Evolutionary conservation across 495 filamentous ascomycete species (phyloP).

Genomic region (Penicillium mononematosum): DNA sequence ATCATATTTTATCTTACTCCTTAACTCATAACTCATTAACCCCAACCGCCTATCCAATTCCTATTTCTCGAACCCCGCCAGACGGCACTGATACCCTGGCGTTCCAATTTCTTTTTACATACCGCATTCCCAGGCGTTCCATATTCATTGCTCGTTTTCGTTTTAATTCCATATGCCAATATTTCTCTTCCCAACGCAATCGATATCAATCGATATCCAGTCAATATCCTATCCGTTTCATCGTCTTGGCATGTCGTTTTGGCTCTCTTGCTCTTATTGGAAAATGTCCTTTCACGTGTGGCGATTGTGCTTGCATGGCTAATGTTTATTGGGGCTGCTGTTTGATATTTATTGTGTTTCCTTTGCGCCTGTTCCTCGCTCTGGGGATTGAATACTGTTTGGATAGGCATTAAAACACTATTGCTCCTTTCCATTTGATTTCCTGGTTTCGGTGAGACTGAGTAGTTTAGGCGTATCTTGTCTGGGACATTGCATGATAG

Average conservation of each 20-base stretch:
- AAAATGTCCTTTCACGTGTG: background rate
- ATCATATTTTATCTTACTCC: background rate
- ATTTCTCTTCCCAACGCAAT: slow-evolving; percentile 1
- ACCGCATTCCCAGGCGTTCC: slow-evolving; percentile 14
- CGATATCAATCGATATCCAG: background rate
- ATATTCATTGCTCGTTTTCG: background rate
- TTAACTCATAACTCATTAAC: background rate
- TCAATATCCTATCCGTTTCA: background rate
- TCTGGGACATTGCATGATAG: background rate
- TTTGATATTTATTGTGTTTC: background rate
- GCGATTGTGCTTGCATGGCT: background rate
- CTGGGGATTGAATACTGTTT: background rate
- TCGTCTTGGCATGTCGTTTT: background rate
- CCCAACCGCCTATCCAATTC: background rate
- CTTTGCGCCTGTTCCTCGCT: background rate
- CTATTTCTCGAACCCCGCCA: slow-evolving; percentile 1
- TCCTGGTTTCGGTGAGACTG: background rate
- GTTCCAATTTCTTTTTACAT: slow-evolving; percentile 1
- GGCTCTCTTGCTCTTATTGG: background rate
- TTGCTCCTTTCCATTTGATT: background rate
- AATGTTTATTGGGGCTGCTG: background rate
- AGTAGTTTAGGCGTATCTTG: background rate
- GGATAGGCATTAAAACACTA: background rate
- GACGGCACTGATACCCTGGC: slow-evolving; percentile 15
- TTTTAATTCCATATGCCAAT: background rate